Percentiles rank a stretch among this genome's conserved stretches.
These are phyloP conservation scores for Pyropia haitanensis DNA, from an alignment of 23 red algal species.

Conservation along the genomic window DNA sequence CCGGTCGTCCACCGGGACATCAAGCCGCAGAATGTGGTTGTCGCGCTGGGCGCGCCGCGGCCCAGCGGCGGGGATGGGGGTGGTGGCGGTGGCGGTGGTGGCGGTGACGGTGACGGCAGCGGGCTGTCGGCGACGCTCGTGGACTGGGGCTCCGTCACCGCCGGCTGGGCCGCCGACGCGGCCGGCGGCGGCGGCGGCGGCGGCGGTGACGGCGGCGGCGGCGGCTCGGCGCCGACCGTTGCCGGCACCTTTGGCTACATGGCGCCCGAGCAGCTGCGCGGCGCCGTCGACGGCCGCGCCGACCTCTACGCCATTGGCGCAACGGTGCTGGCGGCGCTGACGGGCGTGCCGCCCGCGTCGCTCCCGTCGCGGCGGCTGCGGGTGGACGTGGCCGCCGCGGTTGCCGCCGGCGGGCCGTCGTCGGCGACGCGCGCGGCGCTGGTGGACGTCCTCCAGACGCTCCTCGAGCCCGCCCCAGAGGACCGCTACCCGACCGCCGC, in stretches of 20 bases:
- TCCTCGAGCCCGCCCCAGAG: slow-evolving; percentile 65
- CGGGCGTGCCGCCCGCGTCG: slow-evolving; percentile 12
- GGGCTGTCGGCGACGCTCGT: not conserved
- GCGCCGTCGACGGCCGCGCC: slow-evolving; percentile 20
- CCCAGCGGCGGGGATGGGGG: not conserved
- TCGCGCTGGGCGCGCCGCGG: slow-evolving; percentile 11
- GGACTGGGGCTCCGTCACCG: not conserved
- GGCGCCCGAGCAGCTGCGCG: slow-evolving; percentile 45
- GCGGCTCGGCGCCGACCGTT: slow-evolving; percentile 6
- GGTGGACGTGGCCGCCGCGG: slow-evolving; percentile 26
- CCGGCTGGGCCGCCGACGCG: too few species aligned
- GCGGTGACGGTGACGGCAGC: slow-evolving; percentile 16
- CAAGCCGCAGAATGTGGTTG: slow-evolving; percentile 47
- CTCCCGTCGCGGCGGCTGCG: slow-evolving; percentile 30
- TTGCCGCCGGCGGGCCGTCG: slow-evolving; percentile 8
- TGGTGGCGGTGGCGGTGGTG: slow-evolving; percentile 34
- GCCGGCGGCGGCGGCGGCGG: not conserved
- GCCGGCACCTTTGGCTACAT: slow-evolving; percentile 64
- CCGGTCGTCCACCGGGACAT: slow-evolving; percentile 51
- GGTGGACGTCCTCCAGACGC: slow-evolving; percentile 36
- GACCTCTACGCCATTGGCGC: slow-evolving; percentile 53
- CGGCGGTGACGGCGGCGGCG: not conserved
- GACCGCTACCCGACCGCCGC: slow-evolving; percentile 30
- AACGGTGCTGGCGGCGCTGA: slow-evolving; percentile 39
- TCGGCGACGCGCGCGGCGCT: slow-evolving; percentile 3